Conservation (phyloP, 1,284 basidiomycete species). For the Entoloma clypeatum region DNA sequence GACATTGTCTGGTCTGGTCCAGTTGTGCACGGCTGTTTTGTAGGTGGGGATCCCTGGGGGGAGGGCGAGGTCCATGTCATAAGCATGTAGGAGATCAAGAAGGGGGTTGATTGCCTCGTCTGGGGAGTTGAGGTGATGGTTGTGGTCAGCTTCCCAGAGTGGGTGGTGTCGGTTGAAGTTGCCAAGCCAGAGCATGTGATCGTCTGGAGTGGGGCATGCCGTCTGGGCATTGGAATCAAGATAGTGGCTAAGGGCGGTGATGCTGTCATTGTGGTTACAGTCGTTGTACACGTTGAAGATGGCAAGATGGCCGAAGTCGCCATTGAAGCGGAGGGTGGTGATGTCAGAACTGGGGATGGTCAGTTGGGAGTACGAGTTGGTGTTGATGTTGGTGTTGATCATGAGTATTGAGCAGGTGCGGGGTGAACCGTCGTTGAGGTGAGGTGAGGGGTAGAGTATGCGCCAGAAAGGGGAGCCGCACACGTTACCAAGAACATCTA, state of each 20-base stretch:
- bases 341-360: constrained; percentile 18
- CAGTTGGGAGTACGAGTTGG: constrained; percentile 19
- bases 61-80: constrained; percentile 9
- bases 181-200: constrained; percentile 32
- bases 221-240: no score
- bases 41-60: constrained; percentile 2
- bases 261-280: constrained; percentile 9
- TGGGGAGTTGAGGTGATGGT: constrained; percentile 4
- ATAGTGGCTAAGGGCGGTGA: neutral
- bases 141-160: constrained; percentile 12
- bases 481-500: constrained; percentile 18
- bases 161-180: constrained; percentile 51
- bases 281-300: constrained; percentile 31
- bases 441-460: constrained; percentile 16
- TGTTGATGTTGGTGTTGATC: constrained; percentile 22
- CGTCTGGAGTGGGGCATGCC: neutral
- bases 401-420: constrained; percentile 22
- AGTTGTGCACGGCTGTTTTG: neutral
- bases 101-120: constrained; percentile 3
- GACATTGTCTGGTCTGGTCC: constrained; percentile 12
- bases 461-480: constrained; percentile 13
- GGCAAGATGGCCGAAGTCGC: constrained; percentile 8
- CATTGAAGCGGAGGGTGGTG: constrained; percentile 21
- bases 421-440: neutral
- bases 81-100: neutral